Percentiles rank a stretch among this genome's conserved stretches.
These are phyloP conservation scores for Magnusiomyces sp. DNA, from an alignment of 1,139 yeast species.

Conservation along the genomic window DNA sequence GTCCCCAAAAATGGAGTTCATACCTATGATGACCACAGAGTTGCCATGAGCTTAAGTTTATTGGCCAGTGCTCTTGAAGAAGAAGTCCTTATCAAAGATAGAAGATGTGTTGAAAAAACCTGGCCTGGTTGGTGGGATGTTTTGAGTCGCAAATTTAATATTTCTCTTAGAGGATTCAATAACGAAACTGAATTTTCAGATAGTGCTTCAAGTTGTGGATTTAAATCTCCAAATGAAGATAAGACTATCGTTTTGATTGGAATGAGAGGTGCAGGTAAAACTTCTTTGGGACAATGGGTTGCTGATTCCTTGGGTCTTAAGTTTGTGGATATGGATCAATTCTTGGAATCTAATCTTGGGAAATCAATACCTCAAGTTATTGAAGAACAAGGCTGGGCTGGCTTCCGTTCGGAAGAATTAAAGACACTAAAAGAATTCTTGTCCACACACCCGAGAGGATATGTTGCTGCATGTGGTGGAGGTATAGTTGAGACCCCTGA, in stretches of 20 bases:
- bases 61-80: constrained; percentile 49
- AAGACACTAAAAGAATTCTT: constrained; percentile 48
- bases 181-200: constrained; percentile 3
- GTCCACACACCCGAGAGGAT: constrained; percentile 42
- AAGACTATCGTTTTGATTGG: constrained; percentile 79
- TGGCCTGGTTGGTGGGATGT: constrained; percentile 99
- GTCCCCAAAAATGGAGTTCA: constrained; percentile 47
- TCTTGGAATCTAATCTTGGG: constrained; percentile 50
- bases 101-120: constrained; percentile 91
- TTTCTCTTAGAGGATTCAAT: constrained; percentile 51
- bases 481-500: constrained; percentile 77
- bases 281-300: constrained; percentile 77
- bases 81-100: constrained; percentile 65
- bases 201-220: neutral
- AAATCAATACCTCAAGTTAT: constrained; percentile 60
- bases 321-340: constrained; percentile 68
- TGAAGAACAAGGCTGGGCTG: constrained; percentile 73
- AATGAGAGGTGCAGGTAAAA: constrained; percentile 97
- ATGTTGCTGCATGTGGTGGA: constrained; percentile 90
- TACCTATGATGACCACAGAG: constrained; percentile 93
- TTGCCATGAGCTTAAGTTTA: constrained; percentile 93
- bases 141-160: constrained; percentile 60
- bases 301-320: constrained; percentile 64
- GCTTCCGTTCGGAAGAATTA: constrained; percentile 66
- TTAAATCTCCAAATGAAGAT: constrained; percentile 33